Base-by-base conservation (phyloP, 495 filamentous ascomycete species). In the Zalerion maritima region DNA sequence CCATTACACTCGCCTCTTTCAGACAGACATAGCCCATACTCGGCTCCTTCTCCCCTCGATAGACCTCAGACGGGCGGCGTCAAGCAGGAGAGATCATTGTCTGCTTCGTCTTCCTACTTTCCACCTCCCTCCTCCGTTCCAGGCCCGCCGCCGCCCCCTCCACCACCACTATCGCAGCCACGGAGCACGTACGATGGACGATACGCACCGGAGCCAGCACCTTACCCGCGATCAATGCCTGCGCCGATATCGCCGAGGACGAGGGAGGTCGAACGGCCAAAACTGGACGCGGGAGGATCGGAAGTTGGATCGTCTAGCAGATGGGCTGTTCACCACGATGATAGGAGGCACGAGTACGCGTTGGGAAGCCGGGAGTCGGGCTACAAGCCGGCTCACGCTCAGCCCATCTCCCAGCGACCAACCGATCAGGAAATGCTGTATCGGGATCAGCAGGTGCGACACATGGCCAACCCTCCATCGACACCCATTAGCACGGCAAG, bases 21-120 rank as follows among this genome's bases (percentile, higher is more conserved):
- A 9, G 62, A 67, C 21, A 53, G 58, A 25, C 52, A 50, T 6
- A 52, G 51, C 34, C 44, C 46, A 30, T 57, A 50, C 36, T 30
- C 58, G 34, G 30, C 49, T 8, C 29, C 32, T 5, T 64, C 63
- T 24, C 57, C 64, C 21, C 46, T 51, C 18, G 63, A 67, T 29
- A 45, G 49, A 33, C 52, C 59, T 11, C 50, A 38, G 21, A 42
- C 40, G 6, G 14, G 39, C 14, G 34, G 46, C 38, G 18, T 22
- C 17, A 25, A 31, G 14, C 25, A 26, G 16, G 52, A 55, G 21
- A 37, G 46, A 16, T 33, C 47, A 2, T 58, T 45, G 24, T 54
- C 57, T 10, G 56, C 40, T 17, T 48, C 59, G 10, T 67, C 58
- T 10, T 58, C 59, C 8, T 66, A 60, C 41, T 60, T 66, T 30